These are phyloP conservation scores for Curvularia eragrostidis DNA, from an alignment of 2,329 filamentous ascomycete genomes.

Conservation along the genomic window DNA sequence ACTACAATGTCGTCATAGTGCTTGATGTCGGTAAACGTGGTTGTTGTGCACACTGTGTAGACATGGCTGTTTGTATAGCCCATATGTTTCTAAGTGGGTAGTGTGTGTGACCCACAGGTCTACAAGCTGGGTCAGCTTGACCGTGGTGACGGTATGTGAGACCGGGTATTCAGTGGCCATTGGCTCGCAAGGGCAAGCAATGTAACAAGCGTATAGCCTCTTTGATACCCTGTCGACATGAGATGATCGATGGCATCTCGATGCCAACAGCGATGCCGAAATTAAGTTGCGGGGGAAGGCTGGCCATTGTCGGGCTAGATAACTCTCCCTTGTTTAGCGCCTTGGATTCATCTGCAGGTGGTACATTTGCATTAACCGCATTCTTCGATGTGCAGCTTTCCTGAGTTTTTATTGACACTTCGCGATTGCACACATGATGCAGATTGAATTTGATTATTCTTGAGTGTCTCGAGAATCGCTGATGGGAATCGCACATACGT, in stretches of 20 bases:
- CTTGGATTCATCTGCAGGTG: not conserved
- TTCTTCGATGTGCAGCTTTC: not conserved
- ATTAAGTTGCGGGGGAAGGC: slow-evolving; percentile 10
- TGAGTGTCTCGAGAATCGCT: not conserved
- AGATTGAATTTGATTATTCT: slow-evolving; percentile 3
- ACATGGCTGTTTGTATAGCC: not conserved
- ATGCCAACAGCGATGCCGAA: slow-evolving; percentile 3
- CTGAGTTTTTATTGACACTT: not conserved
- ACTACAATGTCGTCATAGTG: not conserved
- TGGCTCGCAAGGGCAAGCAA: not conserved
- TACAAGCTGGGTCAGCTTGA: slow-evolving; percentile 1
- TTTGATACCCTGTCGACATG: not conserved
- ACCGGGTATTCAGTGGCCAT: not conserved
- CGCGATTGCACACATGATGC: not conserved
- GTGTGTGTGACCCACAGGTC: slow-evolving; percentile 1
- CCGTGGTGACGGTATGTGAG: slow-evolving; percentile 2
- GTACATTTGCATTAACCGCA: not conserved
- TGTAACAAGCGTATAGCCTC: not conserved
- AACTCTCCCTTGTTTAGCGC: slow-evolving; percentile 9
- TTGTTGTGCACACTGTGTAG: not conserved
- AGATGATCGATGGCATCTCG: not conserved
- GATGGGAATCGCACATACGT: not conserved
- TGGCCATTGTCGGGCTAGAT: slow-evolving; percentile 3
- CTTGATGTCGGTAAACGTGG: not conserved
- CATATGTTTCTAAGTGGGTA: not conserved